Conservation (phyloP, 2,329 filamentous ascomycete genomes). For the Graphilbum ipis-grandicollis region DNA sequence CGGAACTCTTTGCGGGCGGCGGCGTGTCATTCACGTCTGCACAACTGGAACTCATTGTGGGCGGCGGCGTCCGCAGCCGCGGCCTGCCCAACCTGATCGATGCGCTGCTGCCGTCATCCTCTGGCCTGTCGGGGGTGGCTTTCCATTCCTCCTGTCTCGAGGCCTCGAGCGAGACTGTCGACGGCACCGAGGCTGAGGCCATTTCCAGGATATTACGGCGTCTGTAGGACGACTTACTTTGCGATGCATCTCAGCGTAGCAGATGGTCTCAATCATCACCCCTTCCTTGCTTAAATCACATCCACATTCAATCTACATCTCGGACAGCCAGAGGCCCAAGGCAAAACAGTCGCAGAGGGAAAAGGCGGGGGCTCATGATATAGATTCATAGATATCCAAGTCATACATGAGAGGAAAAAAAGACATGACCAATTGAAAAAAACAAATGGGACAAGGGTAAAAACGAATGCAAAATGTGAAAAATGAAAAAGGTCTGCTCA, state of each 20-base stretch:
- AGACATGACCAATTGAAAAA: neutral
- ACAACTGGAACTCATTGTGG: conserved; percentile 34
- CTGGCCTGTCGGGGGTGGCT: conserved; percentile 10
- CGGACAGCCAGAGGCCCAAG: too few species aligned
- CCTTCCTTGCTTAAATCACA: too few species aligned
- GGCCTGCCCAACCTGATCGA: too few species aligned
- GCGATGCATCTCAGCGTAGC: too few species aligned
- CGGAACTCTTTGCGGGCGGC: conserved; percentile 8
- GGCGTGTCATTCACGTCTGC: too few species aligned
- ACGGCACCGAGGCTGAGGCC: conserved; percentile 12
- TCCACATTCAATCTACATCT: too few species aligned
- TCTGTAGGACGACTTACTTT: too few species aligned
- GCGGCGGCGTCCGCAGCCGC: conserved; percentile 29
- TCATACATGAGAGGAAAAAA: neutral
- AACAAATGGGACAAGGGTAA: too few species aligned
- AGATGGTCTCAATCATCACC: too few species aligned
- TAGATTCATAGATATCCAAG: neutral
- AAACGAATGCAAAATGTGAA: too few species aligned
- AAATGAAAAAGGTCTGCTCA: too few species aligned
- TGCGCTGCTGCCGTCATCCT: too few species aligned
- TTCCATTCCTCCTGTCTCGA: conserved; percentile 30
- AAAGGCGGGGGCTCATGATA: neutral
- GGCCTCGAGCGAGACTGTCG: conserved; percentile 8
- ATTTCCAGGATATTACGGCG: neutral
- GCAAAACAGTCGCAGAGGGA: neutral